These are phyloP conservation scores for Arabidopsis suecica DNA, from an alignment of 345 rosid species.

Conservation along the genomic window DNA sequence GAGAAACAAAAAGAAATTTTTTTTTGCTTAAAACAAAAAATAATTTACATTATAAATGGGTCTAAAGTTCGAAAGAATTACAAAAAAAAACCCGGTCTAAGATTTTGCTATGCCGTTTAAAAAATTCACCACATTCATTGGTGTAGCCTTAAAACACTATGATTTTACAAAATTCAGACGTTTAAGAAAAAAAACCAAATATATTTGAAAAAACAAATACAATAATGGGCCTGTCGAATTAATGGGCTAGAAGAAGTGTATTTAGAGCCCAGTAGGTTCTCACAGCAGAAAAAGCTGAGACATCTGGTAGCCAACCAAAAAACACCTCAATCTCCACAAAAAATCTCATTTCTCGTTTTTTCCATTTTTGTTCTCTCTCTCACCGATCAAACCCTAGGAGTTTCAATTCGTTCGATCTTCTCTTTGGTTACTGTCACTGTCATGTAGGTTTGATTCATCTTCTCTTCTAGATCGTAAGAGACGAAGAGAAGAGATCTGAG, in stretches of 20 bases:
- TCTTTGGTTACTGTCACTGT: too few species aligned
- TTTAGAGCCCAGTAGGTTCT: neutral
- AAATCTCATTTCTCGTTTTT: slow-evolving; percentile 5
- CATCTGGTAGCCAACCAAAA: slow-evolving; percentile 3
- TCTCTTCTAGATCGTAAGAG: slow-evolving; percentile 5
- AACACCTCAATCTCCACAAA: neutral
- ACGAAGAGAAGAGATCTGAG: slow-evolving; percentile 15
- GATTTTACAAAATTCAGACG: too few species aligned
- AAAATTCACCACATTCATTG: too few species aligned
- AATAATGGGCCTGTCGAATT: neutral
- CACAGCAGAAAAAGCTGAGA: neutral
- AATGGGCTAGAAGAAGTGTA: neutral
- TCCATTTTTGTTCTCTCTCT: neutral
- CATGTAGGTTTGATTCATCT: slow-evolving; percentile 28
- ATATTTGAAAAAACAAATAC: neutral
- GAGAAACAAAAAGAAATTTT: too few species aligned
- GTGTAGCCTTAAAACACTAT: too few species aligned
- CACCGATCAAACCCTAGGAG: slow-evolving; percentile 14
- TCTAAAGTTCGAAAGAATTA: too few species aligned
- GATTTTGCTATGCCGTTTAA: too few species aligned
- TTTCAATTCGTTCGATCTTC: neutral
- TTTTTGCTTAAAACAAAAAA: too few species aligned
- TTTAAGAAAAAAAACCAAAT: too few species aligned
- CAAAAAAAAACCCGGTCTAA: too few species aligned
- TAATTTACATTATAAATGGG: too few species aligned